Base-by-base conservation (phyloP, 2,329 filamentous ascomycete species). In the Cryphonectria parasitica region DNA sequence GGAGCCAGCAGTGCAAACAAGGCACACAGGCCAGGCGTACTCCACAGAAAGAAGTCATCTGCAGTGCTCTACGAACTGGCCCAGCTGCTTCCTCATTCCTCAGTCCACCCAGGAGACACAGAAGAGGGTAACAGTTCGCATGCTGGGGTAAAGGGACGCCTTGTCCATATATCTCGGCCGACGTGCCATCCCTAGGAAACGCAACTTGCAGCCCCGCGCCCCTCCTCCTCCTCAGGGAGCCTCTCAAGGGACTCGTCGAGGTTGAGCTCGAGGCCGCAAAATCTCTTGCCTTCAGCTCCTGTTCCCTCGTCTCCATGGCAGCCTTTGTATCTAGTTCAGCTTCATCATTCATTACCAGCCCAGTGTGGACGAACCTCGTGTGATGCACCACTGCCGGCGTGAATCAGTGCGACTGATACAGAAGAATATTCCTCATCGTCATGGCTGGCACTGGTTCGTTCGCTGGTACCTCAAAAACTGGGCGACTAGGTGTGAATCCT, bases 401-500 rank as follows among this genome's bases (percentile, higher is more conserved):
- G 43, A 61, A 39, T 39, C 36, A 49, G 31, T 52, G 63, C 36
- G 54, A 68, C 63, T 64, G 36, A 52, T 54, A 22, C 25, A 58
- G 41, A 41, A 64, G 45, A 52, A 56, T 39, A 43, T 54, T 41
- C 36, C 10, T 39, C 31, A 34, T 49, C 65, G 58, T 41, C 36
- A 72, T 72, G 71, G 56, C 62, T 25, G 36, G 36, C 52, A 58
- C 64, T 70, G 68, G 67, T 67, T 62, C 64, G 61, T n/a, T 60
- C 28, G 11, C 58, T 36, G 64, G 41, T 28, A 61, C 41, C 43
- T 62, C 11, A 34, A 67, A 28, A 28, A 36, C 67, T 60, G 56
- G 82, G 68, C 80, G 84, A 67, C 78, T 86, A 73, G 83, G 84
- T 39, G 84, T 86, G 73, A 86, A 86, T 74, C 83, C 84, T 66